Evolutionary conservation across 129 eudicot genomes (phyloP).

Genomic region (Flaveria sonorensis): DNA sequence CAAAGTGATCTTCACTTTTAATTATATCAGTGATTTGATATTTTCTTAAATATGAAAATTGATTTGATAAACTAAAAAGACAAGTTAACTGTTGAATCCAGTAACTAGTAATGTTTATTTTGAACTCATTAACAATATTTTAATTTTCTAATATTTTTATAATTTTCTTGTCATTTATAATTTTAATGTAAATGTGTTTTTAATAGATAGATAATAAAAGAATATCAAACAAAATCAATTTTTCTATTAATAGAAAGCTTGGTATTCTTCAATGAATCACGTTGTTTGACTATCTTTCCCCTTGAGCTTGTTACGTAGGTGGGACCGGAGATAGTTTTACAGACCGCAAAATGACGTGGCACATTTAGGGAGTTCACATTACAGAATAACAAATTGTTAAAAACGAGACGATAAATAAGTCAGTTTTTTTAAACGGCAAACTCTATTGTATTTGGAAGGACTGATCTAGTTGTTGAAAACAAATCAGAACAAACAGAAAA

Average conservation of each 20-base stretch:
- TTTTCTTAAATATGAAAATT: too few species aligned
- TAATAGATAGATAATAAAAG: too few species aligned
- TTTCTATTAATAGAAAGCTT: slow-evolving; percentile 20
- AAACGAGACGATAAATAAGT: too few species aligned
- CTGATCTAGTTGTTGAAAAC: too few species aligned
- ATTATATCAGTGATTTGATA: too few species aligned
- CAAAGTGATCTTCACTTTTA: too few species aligned
- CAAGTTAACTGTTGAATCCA: not conserved
- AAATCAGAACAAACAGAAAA: too few species aligned
- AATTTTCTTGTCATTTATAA: not conserved
- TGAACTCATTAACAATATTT: not conserved
- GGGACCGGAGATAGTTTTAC: not conserved
- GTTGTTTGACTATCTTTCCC: slow-evolving; percentile 14
- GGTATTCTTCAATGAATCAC: not conserved
- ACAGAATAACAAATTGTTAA: not conserved
- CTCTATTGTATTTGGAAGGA: too few species aligned
- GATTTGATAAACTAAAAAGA: not conserved
- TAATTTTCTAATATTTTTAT: not conserved
- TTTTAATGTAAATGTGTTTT: not conserved
- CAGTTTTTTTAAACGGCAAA: too few species aligned
- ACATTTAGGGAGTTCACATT: not conserved
- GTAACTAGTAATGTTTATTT: not conserved
- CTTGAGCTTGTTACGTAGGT: not conserved
- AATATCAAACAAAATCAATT: not conserved
- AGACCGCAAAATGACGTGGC: not conserved